Evolutionary conservation across 345 rosid species (phyloP).

Genomic region (Microcos paniculata): DNA sequence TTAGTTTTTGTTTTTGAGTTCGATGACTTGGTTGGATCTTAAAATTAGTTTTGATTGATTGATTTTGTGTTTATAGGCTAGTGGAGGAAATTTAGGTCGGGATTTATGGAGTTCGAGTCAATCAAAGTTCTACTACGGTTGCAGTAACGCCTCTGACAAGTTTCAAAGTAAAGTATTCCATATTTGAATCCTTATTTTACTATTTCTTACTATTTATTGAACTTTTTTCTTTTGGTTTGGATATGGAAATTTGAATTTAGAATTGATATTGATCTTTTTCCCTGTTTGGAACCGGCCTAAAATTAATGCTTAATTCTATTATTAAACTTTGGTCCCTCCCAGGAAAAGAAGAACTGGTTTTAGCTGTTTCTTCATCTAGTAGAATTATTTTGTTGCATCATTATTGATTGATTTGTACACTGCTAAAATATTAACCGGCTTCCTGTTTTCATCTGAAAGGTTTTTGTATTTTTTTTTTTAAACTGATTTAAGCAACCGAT

Average conservation of each 20-base stretch:
- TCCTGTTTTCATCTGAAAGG: not conserved
- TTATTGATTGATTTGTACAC: not conserved
- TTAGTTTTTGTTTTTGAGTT: not conserved
- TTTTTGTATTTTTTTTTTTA: not conserved
- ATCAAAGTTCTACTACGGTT: constrained; percentile 64
- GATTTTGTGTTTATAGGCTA: constrained; percentile 34
- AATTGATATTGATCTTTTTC: not conserved
- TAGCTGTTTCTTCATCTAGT: not conserved
- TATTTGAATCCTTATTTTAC: not conserved
- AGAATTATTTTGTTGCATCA: not conserved
- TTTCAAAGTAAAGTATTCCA: constrained; percentile 46
- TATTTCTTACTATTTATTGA: not conserved
- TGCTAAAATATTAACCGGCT: not conserved
- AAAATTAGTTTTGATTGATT: not conserved
- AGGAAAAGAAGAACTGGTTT: not conserved
- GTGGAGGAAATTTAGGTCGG: constrained; percentile 45
- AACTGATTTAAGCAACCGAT: not conserved
- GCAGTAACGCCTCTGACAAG: constrained; percentile 63
- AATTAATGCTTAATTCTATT: not conserved
- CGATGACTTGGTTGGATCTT: constrained; percentile 6
- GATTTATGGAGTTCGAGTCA: constrained; percentile 67
- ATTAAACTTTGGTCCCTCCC: not conserved
- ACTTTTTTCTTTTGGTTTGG: not conserved
- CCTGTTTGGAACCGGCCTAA: not conserved
- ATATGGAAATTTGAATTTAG: not conserved